A percentile compares a stretch with the other conserved stretches of the same genome.
These are phyloP conservation scores for Suillus subluteus DNA, from an alignment of 768 basidiomycete genomes.

Conservation along the genomic window DNA sequence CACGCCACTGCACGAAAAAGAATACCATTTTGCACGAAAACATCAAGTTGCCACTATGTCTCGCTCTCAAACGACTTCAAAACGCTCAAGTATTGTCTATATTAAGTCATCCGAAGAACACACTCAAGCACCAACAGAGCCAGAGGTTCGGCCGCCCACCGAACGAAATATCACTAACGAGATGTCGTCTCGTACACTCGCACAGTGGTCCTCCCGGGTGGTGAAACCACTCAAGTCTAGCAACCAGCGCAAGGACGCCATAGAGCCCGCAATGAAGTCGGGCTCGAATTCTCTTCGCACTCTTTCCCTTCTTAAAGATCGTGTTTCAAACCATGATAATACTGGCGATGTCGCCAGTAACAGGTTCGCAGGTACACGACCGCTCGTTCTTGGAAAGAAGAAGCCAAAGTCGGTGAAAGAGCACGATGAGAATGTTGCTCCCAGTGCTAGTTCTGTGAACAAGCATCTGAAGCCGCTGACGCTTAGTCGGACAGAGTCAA, in stretches of 20 bases:
- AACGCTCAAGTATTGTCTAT: conserved; percentile 67
- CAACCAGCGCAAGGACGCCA: conserved; percentile 46
- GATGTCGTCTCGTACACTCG: conserved; percentile 35
- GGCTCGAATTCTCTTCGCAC: conserved; percentile 54
- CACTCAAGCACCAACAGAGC: conserved; percentile 11
- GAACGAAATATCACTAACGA: conserved; percentile 14
- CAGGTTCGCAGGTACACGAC: conserved; percentile 45
- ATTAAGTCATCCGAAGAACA: conserved; percentile 58
- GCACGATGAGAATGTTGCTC: conserved; percentile 38
- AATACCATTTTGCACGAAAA: conserved; percentile 19
- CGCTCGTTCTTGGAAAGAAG: conserved; percentile 62
- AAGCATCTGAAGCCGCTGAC: conserved; percentile 61
- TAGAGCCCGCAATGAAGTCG: conserved; percentile 31
- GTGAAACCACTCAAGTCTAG: conserved; percentile 56
- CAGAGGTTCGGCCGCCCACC: background rate
- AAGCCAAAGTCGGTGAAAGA: conserved; percentile 40
- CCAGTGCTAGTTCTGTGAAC: conserved; percentile 39
- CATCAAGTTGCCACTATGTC: conserved; percentile 24
- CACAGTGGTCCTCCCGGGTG: conserved; percentile 53
- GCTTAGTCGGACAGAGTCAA: conserved; percentile 65
- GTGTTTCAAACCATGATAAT: conserved; percentile 43
- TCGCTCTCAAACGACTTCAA: conserved; percentile 27
- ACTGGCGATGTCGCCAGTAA: conserved; percentile 20
- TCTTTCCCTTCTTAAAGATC: conserved; percentile 65
- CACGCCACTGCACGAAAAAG: conserved; percentile 56